Base-by-base conservation (phyloP, 2,329 filamentous ascomycete species). In the Aspergillus novoparasiticus region DNA sequence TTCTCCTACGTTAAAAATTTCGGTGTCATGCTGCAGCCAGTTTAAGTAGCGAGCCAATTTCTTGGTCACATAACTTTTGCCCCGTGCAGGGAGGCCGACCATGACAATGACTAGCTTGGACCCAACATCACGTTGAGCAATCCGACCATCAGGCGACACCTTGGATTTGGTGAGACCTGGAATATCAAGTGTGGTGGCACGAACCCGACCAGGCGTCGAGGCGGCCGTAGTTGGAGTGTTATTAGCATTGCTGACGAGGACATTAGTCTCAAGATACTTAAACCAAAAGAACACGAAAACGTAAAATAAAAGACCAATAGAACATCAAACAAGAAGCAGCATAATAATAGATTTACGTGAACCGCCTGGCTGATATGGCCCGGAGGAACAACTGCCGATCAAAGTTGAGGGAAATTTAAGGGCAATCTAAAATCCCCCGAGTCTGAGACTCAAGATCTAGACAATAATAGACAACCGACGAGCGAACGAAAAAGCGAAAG, bases 11-110 rank as follows among this genome's bases (percentile, higher is more conserved):
- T 99, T 99, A 87, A 99, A 99, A 71, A 99, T 97, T 69, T 86
- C 87, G 14, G 94, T 95, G 73, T 97, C 92, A 79, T 99, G 94
- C 75, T 99, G 95, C 73, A 97, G 89, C 95, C 95, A 99, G 57
- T 96, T 94, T 57, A 99, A 82, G 76, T 98, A 99, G 65, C 95
- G 87, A 63, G 95, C 91, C 66, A 99, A 87, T 82, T 99, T 99
- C 84, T 98, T 98, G 65, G 95, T 98, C 73, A 99, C 96, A 80
- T 99, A 99, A 60, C 94, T 97, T 82, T 99, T 99, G 75, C 95
- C 95, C 72, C 95, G 86, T 11, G 95, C 95, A 3, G 95, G 95
- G 71, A 99, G 82, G 67, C 95, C 95, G 64, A 99, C 95, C 95
- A 99, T 99, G 76, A 99, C 89, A 72, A 99, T 96, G 75, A 98